Percentiles rank a stretch among this genome's conserved stretches.
Conservation (phyloP, 2,329 filamentous ascomycete genomes). For the Diplocarpon mali region DNA sequence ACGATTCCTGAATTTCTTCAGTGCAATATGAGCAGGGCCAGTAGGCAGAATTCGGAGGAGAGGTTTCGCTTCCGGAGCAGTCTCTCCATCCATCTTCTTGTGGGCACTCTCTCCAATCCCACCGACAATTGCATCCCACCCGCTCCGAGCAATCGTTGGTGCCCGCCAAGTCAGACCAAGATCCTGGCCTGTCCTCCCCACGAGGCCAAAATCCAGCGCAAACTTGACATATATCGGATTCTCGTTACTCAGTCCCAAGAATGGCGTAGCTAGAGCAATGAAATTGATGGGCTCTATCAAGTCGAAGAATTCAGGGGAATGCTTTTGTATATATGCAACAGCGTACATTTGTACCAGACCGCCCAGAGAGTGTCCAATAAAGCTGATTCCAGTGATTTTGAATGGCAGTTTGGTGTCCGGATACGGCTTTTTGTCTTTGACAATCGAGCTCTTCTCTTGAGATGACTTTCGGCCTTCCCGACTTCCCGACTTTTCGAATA, state of each 20-base stretch:
- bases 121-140: constrained; percentile 80
- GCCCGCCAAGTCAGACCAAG: constrained; percentile 89
- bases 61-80: constrained; percentile 75
- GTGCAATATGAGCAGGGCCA: constrained; percentile 76
- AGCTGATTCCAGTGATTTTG: constrained; percentile 87
- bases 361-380: constrained; percentile 84
- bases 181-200: constrained; percentile 93
- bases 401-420: constrained; percentile 47
- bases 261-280: constrained; percentile 74
- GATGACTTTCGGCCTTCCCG: constrained; percentile 36
- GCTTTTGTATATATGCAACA: constrained; percentile 91
- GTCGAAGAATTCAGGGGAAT: constrained; percentile 84
- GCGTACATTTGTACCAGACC: constrained; percentile 89
- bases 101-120: constrained; percentile 62
- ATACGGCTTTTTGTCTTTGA: constrained; percentile 31
- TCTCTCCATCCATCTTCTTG: constrained; percentile 45
- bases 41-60: constrained; percentile 80
- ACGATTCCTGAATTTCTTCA: constrained; percentile 80
- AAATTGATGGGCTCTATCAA: constrained; percentile 84
- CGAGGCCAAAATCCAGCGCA: constrained; percentile 87
- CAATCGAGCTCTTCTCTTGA: constrained; percentile 53
- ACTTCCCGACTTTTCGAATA: constrained; percentile 27
- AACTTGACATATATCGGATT: constrained; percentile 97
- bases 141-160: constrained; percentile 71
- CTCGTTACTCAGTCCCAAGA: constrained; percentile 88